Base-by-base conservation (phyloP, 139 green algal species). In the Dunaliella primolecta region DNA sequence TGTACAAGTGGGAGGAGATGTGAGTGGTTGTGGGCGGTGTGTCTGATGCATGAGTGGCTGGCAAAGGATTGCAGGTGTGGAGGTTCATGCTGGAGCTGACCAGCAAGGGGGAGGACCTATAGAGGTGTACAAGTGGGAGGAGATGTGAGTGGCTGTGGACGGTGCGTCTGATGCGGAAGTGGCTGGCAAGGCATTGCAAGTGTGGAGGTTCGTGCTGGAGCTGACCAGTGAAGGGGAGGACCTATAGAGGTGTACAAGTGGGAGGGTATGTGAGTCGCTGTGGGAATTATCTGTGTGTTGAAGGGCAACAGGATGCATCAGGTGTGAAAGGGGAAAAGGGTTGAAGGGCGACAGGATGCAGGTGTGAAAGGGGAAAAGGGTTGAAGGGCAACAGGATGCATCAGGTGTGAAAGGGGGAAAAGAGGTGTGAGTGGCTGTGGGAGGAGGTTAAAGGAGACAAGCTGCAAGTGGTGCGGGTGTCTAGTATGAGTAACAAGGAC, bases 51-150 rank as follows among this genome's bases (percentile, higher is more conserved):
- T n/a, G n/a, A n/a, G n/a, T n/a, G n/a, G n/a, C n/a, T n/a, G n/a
- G n/a, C n/a, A n/a, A n/a, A n/a, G n/a, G n/a, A n/a, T n/a, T n/a
- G n/a, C n/a, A n/a, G n/a, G n/a, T n/a, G n/a, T n/a, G n/a, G n/a
- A n/a, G n/a, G n/a, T n/a, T 64, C 15, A 15, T 64, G 46, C 46
- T 64, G 46, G 46, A 64, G 46, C 76, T 86, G 30, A 36, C 29
- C 56, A 78, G 38, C 31, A 36, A 21, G 3, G 3, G 11, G 31
- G 75, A 82, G 3, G 29, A 82, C 75, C 21, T 86, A 31, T 86
- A 31, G 83, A 83, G 24, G 27, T 36, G 29, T 75, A 57, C 27
- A n/a, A 33, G 35, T 86, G 75, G 83, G 83, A 86, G 82, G 15
- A 7, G 3, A 75, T 37, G 82, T 86, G 82, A 86, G 82, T 34